Conservation (phyloP, 306 rosid genomes). For the Hylodesmum podocarpum region DNA sequence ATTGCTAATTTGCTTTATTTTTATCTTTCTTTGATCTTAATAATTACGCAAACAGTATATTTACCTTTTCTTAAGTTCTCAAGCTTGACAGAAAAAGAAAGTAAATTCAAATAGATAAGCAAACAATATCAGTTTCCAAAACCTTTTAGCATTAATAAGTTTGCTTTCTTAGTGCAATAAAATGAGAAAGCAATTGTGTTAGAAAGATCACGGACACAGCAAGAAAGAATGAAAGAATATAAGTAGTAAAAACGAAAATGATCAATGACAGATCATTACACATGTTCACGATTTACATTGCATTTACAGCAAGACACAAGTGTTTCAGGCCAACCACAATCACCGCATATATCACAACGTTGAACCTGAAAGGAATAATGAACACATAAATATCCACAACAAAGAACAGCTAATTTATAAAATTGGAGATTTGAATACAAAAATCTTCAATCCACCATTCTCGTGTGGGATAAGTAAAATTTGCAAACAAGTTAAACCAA, state of each 20-base stretch:
- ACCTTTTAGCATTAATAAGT: background rate
- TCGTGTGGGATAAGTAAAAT: background rate
- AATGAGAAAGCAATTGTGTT: background rate
- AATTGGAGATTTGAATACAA: background rate
- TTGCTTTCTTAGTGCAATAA: background rate
- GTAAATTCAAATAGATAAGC: slow-evolving; percentile 13
- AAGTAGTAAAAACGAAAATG: background rate
- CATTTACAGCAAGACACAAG: slow-evolving; percentile 52
- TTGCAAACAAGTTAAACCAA: background rate
- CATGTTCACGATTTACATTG: slow-evolving; percentile 44
- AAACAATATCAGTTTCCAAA: background rate
- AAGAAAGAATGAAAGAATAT: background rate
- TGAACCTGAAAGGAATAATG: slow-evolving; percentile 45
- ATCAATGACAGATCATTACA: slow-evolving; percentile 44
- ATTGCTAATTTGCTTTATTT: background rate
- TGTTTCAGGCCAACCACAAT: slow-evolving; percentile 34
- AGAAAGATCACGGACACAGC: background rate
- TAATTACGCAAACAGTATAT: background rate
- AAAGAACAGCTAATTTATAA: background rate
- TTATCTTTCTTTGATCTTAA: background rate
- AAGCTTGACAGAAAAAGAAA: slow-evolving; percentile 4
- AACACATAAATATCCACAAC: slow-evolving; percentile 14
- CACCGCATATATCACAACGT: slow-evolving; percentile 62
- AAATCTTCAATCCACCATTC: background rate
- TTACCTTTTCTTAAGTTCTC: background rate